Evolutionary conservation across 495 filamentous ascomycete species (phyloP).

Genomic region (Neurospora sp.): DNA sequence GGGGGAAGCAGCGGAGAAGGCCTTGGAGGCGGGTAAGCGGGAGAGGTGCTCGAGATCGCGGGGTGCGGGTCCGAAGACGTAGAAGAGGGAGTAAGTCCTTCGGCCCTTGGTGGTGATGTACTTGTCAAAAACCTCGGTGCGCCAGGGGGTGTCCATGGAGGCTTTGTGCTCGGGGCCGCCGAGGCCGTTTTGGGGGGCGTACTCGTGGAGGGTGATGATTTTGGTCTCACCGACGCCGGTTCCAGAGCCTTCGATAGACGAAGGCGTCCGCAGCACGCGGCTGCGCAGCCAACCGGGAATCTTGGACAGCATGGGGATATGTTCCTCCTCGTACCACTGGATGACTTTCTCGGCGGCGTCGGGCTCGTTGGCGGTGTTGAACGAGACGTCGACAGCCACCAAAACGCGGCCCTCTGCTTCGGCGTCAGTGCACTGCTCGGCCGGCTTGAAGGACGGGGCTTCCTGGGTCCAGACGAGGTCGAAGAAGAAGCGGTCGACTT

Average conservation of each 20-base stretch:
- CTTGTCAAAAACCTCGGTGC: conserved; percentile 43
- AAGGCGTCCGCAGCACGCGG: conserved; percentile 48
- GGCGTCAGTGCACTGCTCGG: conserved; percentile 49
- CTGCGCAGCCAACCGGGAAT: conserved; percentile 69
- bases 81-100: conserved; percentile 59
- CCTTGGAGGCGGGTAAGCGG: conserved; percentile 19
- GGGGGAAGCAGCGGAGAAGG: conserved; percentile 45
- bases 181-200: conserved; percentile 51
- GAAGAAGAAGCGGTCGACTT: conserved; percentile 58
- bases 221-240: conserved; percentile 29
- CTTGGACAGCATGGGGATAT: conserved; percentile 58
- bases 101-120: conserved; percentile 45
- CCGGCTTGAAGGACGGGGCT: conserved; percentile 40
- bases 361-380: conserved; percentile 41
- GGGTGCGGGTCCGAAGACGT: conserved; percentile 65
- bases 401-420: conserved; percentile 53
- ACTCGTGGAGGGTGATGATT: conserved; percentile 63
- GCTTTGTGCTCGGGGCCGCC: conserved; percentile 53
- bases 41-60: conserved; percentile 49
- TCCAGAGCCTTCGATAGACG: conserved; percentile 27
- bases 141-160: conserved; percentile 48
- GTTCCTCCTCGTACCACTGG: conserved; percentile 64
- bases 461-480: conserved; percentile 49
- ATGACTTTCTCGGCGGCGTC: conserved; percentile 43
- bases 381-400: conserved; percentile 48